Base-by-base conservation (phyloP, 495 filamentous ascomycete genomes). In the Thozetella sp. region DNA sequence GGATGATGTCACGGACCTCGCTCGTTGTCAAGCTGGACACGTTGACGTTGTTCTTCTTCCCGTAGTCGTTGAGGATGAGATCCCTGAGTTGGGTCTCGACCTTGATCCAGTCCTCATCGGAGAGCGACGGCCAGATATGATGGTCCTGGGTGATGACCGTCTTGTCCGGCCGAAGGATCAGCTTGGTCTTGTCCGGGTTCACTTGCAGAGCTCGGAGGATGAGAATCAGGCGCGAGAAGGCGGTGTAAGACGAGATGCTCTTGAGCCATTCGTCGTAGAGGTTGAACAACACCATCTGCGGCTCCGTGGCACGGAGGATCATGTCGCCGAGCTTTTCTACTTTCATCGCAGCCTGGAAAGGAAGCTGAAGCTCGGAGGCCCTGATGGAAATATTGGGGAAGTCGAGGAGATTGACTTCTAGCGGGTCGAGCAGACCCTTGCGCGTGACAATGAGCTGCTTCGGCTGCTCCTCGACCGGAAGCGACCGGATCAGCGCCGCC, bases 271-370 rank as follows among this genome's bases (percentile, higher is more conserved):
- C 96, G 67, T 99, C 96, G 67, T 97, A 99, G 25, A 99, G 84
- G 71, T 99, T 99, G 85, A 97, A 97, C 3, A 99, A 86, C 55
- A 99, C 96, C 96, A 99, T 99, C 78, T 98, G 95, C 22, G 96
- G 96, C 68, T 98, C 96, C 0, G 96, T 98, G 13, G 96, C 96
- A 54, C 93, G 90, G 43, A 99, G 81, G 67, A 99, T 99, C 96
- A 99, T 97, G 71, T 99, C 96, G 57, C 94, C 96, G 25, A 99
- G 82, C 72, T 97, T 98, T 76, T 99, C 96, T 40, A 99, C 93
- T 82, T 98, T 99, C 96, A 99, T 99, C 2, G 96, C 96, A 50
- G 96, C 96, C 73, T 99, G 96, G 90, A 99, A 99, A 3, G 96
- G 96, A 59, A 99, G 79, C 74, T 99, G 96, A 57, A 99, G 78